phyloP scores from a whole-genome alignment of 352 stramenopile species.

The Phytophthora tentaculata region DNA sequence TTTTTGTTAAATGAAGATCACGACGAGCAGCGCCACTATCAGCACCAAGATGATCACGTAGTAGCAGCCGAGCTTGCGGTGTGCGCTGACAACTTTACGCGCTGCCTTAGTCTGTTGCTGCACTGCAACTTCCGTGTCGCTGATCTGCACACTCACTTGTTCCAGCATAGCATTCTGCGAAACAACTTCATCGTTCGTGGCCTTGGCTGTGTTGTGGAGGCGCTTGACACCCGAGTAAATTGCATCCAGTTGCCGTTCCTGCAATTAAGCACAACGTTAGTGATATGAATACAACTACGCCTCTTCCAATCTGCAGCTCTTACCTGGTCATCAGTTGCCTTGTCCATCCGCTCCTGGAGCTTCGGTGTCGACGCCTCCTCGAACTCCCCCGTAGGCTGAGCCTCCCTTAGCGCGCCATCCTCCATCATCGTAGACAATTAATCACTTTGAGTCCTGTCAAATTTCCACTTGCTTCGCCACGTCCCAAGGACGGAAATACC shows the following conservation, averaged over 20 bases:
- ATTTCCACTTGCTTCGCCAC: constrained; percentile 14
- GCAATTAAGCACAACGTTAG: constrained; percentile 5
- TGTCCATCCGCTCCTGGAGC: constrained; percentile 59
- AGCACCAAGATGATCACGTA: constrained; percentile 69
- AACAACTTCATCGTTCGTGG: constrained; percentile 65
- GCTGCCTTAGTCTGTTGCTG: constrained; percentile 59
- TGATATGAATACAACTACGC: neutral
- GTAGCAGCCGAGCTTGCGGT: constrained; percentile 59
- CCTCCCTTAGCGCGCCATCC: constrained; percentile 24
- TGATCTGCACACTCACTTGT: constrained; percentile 53
- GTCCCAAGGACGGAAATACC: constrained; percentile 41
- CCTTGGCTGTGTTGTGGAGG: constrained; percentile 61
- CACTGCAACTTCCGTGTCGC: constrained; percentile 48
- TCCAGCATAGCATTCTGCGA: constrained; percentile 70
- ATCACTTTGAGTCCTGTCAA: too few species aligned
- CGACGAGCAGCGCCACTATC: constrained; percentile 51
- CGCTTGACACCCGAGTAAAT: constrained; percentile 56
- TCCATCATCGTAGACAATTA: constrained; percentile 31
- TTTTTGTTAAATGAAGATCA: constrained; percentile 51
- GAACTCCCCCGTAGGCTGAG: constrained; percentile 45
- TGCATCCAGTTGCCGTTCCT: constrained; percentile 68
- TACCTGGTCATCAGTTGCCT: constrained; percentile 51
- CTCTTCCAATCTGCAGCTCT: neutral
- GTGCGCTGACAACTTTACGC: constrained; percentile 49
- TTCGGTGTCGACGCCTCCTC: constrained; percentile 56